phyloP scores from a whole-genome alignment of 345 rosid species.

The Limnanthes douglasii region DNA sequence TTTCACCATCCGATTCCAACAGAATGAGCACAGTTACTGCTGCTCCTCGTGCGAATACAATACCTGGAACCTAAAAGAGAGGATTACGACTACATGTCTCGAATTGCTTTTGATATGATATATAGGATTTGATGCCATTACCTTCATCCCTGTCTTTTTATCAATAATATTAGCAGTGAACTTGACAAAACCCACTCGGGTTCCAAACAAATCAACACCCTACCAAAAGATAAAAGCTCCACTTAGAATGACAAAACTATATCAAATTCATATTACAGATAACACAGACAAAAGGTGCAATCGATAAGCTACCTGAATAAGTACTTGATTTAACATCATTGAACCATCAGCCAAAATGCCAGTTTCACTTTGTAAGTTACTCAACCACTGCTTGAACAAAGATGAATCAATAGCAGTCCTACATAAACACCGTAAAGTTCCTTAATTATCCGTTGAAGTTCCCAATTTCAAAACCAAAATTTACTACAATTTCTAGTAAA shows the following conservation, averaged over 20 bases:
- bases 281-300: not conserved
- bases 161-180: conserved; percentile 65
- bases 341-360: conserved; percentile 58
- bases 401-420: conserved; percentile 66
- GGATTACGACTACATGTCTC: not conserved
- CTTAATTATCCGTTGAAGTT: no score
- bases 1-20: conserved; percentile 49
- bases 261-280: not conserved
- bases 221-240: conserved; percentile 10
- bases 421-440: no score
- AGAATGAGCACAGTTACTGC: conserved; percentile 82
- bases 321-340: conserved; percentile 42
- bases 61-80: conserved; percentile 69
- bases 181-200: conserved; percentile 68
- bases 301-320: conserved; percentile 40
- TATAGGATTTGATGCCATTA: no score
- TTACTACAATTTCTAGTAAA: not conserved
- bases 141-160: conserved; percentile 55
- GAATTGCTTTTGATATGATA: conserved; percentile 7
- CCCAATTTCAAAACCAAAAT: not conserved
- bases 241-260: not conserved
- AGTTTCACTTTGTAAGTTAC: conserved; percentile 50
- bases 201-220: conserved; percentile 95
- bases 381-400: conserved; percentile 70
- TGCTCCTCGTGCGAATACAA: conserved; percentile 93